Conservation (phyloP, 192 early-diverging fungal species). For the Podila verticillata region DNA sequence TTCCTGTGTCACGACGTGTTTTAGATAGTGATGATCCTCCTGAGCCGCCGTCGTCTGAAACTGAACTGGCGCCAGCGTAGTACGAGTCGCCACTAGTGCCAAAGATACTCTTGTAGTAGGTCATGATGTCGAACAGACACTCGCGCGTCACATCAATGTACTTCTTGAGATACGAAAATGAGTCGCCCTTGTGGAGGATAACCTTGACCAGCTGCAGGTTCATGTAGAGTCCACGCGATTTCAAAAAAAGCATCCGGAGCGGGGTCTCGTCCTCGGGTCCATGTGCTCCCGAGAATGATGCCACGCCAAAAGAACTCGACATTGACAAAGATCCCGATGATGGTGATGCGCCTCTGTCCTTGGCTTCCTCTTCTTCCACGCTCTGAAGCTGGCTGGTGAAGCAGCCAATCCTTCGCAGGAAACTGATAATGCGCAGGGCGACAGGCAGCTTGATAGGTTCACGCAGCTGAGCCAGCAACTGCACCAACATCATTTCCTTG, state of each 20-base stretch:
- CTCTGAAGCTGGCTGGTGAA: conserved; percentile 47
- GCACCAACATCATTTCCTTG: conserved; percentile 74
- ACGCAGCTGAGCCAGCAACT: conserved; percentile 72
- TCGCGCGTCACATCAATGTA: conserved; percentile 85
- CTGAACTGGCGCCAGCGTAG: conserved; percentile 11
- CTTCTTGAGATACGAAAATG: conserved; percentile 74
- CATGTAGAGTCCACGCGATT: conserved; percentile 73
- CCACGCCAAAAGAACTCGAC: neutral
- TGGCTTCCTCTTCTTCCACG: conserved; percentile 27
- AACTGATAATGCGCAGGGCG: conserved; percentile 81
- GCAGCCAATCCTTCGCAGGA: conserved; percentile 76
- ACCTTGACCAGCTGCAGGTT: conserved; percentile 61
- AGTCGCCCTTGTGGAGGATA: conserved; percentile 57
- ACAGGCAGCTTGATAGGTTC: conserved; percentile 79
- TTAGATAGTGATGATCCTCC: conserved; percentile 20
- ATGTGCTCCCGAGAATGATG: neutral
- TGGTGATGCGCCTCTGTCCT: neutral
- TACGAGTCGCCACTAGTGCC: conserved; percentile 41
- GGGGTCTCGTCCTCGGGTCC: conserved; percentile 65
- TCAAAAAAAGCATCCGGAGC: conserved; percentile 77
- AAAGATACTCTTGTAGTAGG: conserved; percentile 84
- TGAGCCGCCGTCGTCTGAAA: conserved; percentile 3
- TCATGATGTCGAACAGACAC: conserved; percentile 83
- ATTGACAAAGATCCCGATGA: neutral
- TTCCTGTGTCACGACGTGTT: neutral